These are phyloP conservation scores for Colletotrichum neosansevieriae DNA, from an alignment of 2,329 filamentous ascomycete genomes.

Conservation along the genomic window DNA sequence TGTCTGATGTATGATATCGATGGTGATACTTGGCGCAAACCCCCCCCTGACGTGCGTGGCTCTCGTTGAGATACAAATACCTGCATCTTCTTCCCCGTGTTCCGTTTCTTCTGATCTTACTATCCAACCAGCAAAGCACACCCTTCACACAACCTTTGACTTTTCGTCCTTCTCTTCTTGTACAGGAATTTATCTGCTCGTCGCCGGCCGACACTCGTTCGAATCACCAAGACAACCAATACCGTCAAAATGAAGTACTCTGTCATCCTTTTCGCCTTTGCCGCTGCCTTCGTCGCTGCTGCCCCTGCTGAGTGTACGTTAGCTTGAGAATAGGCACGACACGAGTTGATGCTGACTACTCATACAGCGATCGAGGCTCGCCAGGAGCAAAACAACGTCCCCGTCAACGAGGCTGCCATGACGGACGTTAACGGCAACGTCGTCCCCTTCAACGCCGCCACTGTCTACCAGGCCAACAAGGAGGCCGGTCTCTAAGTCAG, in stretches of 20 bases:
- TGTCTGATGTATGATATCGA: conserved; percentile 32
- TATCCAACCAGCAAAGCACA: conserved; percentile 26
- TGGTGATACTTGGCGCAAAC: conserved; percentile 35
- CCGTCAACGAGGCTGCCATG: conserved; percentile 60
- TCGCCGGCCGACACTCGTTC: conserved; percentile 65
- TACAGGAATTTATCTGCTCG: conserved; percentile 53
- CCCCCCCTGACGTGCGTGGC: conserved; percentile 7
- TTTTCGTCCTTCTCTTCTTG: conserved; percentile 44
- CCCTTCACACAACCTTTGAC: conserved; percentile 18
- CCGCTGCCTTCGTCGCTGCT: conserved; percentile 59
- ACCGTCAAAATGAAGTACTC: conserved; percentile 67
- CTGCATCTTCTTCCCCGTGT: conserved; percentile 33
- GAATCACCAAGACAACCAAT: conserved; percentile 40
- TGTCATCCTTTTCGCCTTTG: conserved; percentile 59
- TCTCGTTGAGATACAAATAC: conserved; percentile 45
- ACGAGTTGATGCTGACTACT: conserved; percentile 26
- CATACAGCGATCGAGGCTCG: conserved; percentile 50
- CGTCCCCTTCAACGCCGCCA: conserved; percentile 57
- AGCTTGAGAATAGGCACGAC: neutral
- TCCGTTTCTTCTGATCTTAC: conserved; percentile 28
- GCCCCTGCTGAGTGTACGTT: conserved; percentile 42
- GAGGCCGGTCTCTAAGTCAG: conserved; percentile 51
- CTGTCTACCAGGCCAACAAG: conserved; percentile 56
- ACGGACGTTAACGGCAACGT: conserved; percentile 58
- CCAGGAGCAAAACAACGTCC: conserved; percentile 45